Percentiles rank a stretch among this genome's conserved stretches.
phyloP scores from a whole-genome alignment of 768 basidiomycete species.

The Boletus pseudo-olivaceus region DNA sequence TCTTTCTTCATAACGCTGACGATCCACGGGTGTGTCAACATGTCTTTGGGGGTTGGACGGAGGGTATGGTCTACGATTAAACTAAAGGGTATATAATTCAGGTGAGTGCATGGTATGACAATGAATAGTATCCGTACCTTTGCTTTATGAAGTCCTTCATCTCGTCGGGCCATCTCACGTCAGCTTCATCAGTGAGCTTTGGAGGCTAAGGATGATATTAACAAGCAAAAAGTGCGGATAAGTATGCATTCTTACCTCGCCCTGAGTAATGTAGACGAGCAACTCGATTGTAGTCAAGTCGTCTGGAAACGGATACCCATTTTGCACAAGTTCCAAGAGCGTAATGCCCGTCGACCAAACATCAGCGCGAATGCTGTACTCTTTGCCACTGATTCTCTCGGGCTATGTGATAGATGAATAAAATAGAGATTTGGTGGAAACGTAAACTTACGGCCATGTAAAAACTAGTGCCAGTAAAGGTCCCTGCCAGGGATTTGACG shows the following conservation, averaged over 20 bases:
- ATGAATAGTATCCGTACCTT: slow-evolving; percentile 52
- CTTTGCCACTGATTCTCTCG: slow-evolving; percentile 87
- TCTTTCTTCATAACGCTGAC: slow-evolving; percentile 71
- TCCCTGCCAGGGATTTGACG: slow-evolving; percentile 85
- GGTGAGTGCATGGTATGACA: not conserved
- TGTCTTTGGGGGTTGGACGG: slow-evolving; percentile 79
- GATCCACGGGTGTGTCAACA: slow-evolving; percentile 86
- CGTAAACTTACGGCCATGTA: slow-evolving; percentile 90
- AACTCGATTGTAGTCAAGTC: slow-evolving; percentile 94
- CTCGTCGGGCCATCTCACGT: slow-evolving; percentile 63
- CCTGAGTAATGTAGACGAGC: slow-evolving; percentile 82
- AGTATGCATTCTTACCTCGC: slow-evolving; percentile 50
- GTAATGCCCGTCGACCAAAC: slow-evolving; percentile 98
- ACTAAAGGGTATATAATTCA: slow-evolving; percentile 36
- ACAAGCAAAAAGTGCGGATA: slow-evolving; percentile 8
- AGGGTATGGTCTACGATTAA: slow-evolving; percentile 63
- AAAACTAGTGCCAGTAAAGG: slow-evolving; percentile 95
- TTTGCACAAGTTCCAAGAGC: slow-evolving; percentile 88
- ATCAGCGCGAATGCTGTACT: slow-evolving; percentile 93
- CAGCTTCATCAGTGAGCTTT: slow-evolving; percentile 71
- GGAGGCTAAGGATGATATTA: slow-evolving; percentile 55
- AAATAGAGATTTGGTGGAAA: not conserved
- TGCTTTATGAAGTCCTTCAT: slow-evolving; percentile 92
- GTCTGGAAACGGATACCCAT: slow-evolving; percentile 91
- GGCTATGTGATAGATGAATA: slow-evolving; percentile 49